These are phyloP conservation scores for Annulohypoxylon truncatum DNA, from an alignment of 2,329 filamentous ascomycete species.

Conservation along the genomic window DNA sequence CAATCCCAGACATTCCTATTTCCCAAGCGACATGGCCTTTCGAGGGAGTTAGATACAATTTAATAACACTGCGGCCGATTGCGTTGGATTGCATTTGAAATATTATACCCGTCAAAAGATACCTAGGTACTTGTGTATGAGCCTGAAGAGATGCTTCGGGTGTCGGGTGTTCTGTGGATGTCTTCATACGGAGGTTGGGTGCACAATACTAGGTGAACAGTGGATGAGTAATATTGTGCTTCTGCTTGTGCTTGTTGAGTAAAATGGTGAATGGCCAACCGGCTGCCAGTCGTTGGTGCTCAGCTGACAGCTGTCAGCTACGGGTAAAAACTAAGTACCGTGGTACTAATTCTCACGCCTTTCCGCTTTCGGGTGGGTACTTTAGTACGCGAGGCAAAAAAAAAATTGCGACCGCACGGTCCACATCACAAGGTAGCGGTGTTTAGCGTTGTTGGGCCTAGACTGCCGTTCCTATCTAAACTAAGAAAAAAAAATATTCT, in stretches of 20 bases:
- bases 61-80: too few species aligned
- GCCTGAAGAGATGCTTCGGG: too few species aligned
- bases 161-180: too few species aligned
- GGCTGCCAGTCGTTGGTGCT: not conserved
- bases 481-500: slow-evolving; percentile 44
- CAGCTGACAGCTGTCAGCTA: not conserved
- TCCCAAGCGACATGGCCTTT: not conserved
- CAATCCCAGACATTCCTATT: not conserved
- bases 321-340: not conserved
- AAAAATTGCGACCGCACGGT: slow-evolving; percentile 29
- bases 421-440: slow-evolving; percentile 12
- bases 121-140: too few species aligned
- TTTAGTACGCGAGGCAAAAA: slow-evolving; percentile 18
- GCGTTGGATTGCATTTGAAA: too few species aligned
- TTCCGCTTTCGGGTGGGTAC: not conserved
- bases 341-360: not conserved
- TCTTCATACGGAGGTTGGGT: too few species aligned
- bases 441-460: slow-evolving; percentile 31
- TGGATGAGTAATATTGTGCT: not conserved
- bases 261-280: too few species aligned
- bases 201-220: too few species aligned
- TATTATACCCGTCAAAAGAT: too few species aligned
- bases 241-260: too few species aligned
- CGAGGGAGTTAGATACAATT: too few species aligned
- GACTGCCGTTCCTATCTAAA: slow-evolving; percentile 37